Conservation (phyloP, 257 asterid genomes). For the Ophiorrhiza pumila region DNA sequence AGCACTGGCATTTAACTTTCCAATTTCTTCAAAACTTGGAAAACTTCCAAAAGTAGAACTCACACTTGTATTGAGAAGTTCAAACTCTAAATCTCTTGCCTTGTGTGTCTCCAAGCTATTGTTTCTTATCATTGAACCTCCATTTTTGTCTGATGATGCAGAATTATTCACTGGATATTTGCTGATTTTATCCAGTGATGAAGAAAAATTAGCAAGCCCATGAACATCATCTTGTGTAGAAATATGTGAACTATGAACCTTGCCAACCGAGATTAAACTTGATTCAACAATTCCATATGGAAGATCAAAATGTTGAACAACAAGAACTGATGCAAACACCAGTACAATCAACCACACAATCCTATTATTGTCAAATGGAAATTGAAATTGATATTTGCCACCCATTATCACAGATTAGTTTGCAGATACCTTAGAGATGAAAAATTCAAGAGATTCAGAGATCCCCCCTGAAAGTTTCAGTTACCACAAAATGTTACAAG, state of each 20-base stretch:
- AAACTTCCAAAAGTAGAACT: not conserved
- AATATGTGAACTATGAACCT: slow-evolving; percentile 17
- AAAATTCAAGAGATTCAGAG: not conserved
- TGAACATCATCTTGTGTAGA: slow-evolving; percentile 1
- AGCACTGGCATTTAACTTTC: not conserved
- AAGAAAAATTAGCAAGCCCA: slow-evolving; percentile 15
- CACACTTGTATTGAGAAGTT: not conserved
- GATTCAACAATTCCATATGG: slow-evolving; percentile 52
- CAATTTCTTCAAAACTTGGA: not conserved
- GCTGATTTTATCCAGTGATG: not conserved
- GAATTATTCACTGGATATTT: not conserved
- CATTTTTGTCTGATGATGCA: not conserved
- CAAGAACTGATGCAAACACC: slow-evolving; percentile 39
- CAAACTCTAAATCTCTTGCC: not conserved
- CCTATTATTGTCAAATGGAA: slow-evolving; percentile 41
- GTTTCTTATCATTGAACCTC: not conserved
- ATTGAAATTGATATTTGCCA: slow-evolving; percentile 18
- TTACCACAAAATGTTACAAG: not conserved
- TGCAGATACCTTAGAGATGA: not conserved
- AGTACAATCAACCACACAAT: slow-evolving; percentile 46
- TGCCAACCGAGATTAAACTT: slow-evolving; percentile 24
- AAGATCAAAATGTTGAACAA: slow-evolving; percentile 54
- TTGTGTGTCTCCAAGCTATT: not conserved
- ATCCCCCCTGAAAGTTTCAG: no score
- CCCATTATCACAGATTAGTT: slow-evolving; percentile 26